These are phyloP conservation scores for Ambrosiella xylebori DNA, from an alignment of 2,329 filamentous ascomycete species.

Conservation along the genomic window DNA sequence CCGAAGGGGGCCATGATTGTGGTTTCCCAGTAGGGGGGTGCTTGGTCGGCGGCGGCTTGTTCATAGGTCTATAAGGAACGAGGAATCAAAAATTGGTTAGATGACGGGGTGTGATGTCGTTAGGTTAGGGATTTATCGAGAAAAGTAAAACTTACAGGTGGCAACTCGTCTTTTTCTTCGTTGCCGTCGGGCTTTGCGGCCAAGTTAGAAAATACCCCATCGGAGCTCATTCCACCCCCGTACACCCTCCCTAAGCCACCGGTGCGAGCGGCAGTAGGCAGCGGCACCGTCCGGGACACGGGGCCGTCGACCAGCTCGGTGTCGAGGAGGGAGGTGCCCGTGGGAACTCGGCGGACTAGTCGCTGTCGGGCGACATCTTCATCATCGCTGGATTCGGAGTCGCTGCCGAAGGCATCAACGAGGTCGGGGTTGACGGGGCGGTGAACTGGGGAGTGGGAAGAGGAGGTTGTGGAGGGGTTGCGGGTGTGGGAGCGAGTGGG, in stretches of 20 bases:
- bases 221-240: constrained; percentile 61
- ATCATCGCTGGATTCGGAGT: constrained; percentile 46
- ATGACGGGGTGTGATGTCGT: background rate
- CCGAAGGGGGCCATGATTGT: constrained; percentile 86
- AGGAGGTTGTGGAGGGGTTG: constrained; percentile 31
- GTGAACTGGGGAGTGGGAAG: constrained; percentile 44
- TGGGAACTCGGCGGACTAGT: constrained; percentile 46
- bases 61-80: constrained; percentile 62
- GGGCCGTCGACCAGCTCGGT: constrained; percentile 11
- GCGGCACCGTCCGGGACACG: constrained; percentile 12
- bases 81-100: constrained; percentile 21
- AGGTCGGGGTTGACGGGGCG: constrained; percentile 56
- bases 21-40: constrained; percentile 97
- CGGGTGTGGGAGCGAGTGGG: constrained; percentile 18
- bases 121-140: background rate
- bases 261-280: background rate
- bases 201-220: constrained; percentile 92
- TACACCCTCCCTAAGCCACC: constrained; percentile 28
- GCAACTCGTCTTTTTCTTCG: constrained; percentile 65
- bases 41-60: constrained; percentile 89
- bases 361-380: constrained; percentile 70
- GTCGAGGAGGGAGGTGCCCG: constrained; percentile 11
- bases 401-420: constrained; percentile 80
- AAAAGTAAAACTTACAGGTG: constrained; percentile 49
- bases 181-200: constrained; percentile 74